A percentile compares a stretch with the other conserved stretches of the same genome.
These are phyloP conservation scores for Stagonosporopsis chrysanthemi DNA, from an alignment of 2,329 filamentous ascomycete species.

Conservation along the genomic window DNA sequence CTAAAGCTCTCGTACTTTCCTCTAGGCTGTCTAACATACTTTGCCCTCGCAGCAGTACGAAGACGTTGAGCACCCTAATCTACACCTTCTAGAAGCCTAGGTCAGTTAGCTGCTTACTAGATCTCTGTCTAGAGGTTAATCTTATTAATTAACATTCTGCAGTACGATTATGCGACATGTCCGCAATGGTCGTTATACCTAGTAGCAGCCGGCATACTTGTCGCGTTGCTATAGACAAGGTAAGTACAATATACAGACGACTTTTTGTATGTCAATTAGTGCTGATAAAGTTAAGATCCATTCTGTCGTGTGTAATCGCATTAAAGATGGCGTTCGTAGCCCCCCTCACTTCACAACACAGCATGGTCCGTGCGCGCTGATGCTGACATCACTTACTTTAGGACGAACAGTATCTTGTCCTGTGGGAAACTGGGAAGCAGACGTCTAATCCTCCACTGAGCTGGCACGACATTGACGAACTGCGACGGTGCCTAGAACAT, in stretches of 20 bases:
- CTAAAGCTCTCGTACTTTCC: too few species aligned
- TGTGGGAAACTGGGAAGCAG: constrained; percentile 42
- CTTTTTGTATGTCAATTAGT: constrained; percentile 6
- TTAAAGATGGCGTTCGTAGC: constrained; percentile 32
- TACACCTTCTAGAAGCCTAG: too few species aligned
- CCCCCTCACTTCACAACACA: background rate
- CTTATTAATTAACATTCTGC: too few species aligned
- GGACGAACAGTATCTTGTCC: constrained; percentile 55
- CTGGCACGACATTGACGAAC: constrained; percentile 55
- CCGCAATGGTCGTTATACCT: constrained; percentile 39
- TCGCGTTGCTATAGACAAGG: constrained; percentile 35
- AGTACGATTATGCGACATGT: constrained; percentile 33
- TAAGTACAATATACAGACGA: constrained; percentile 17
- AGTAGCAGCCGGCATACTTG: constrained; percentile 25
- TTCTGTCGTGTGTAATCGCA: constrained; percentile 37
- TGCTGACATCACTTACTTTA: constrained; percentile 31
- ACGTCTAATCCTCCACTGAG: constrained; percentile 43
- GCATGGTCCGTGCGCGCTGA: constrained; percentile 26
- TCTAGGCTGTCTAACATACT: too few species aligned
- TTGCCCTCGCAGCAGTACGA: too few species aligned
- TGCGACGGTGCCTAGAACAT: constrained; percentile 48
- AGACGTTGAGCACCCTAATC: too few species aligned
- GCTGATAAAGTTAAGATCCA: constrained; percentile 27
- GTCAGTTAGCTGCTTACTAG: too few species aligned
- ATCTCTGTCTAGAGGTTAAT: too few species aligned